Evolutionary conservation across 2,329 filamentous ascomycete species (phyloP).

Genomic region (Fusarium temperatum): DNA sequence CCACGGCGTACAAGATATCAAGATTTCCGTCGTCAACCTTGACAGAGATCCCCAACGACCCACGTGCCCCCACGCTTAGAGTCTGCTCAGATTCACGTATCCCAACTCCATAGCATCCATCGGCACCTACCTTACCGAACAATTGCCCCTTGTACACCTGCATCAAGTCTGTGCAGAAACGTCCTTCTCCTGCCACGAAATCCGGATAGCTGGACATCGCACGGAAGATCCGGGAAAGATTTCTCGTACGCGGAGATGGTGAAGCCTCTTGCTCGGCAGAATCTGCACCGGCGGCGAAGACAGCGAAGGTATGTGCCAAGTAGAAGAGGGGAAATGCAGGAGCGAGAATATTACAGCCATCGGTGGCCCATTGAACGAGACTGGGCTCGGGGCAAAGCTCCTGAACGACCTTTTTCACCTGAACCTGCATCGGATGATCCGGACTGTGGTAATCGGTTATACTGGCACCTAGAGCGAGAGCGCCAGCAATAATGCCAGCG

Average conservation of each 20-base stretch:
- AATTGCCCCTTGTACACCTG: not conserved
- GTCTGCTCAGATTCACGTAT: not conserved
- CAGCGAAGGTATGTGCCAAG: not conserved
- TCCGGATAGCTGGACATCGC: not conserved
- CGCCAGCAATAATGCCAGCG: not conserved
- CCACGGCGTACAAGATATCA: not conserved
- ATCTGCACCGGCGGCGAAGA: not conserved
- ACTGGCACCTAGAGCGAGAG: not conserved
- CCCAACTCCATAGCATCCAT: not conserved
- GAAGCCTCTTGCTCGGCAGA: not conserved
- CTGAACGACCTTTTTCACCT: not conserved
- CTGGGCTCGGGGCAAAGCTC: not conserved
- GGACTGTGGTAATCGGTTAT: not conserved
- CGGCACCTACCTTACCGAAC: not conserved
- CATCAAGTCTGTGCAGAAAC: not conserved
- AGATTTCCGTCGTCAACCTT: not conserved
- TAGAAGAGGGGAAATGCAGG: not conserved
- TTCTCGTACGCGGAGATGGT: not conserved
- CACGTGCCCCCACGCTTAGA: rapidly evolving
- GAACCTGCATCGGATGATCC: not conserved
- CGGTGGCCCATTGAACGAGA: not conserved
- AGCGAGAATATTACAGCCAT: not conserved
- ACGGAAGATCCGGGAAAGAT: not conserved
- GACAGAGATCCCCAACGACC: not conserved
- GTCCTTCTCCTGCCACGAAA: not conserved